phyloP scores from a whole-genome alignment of 106 monocot genomes.

The Narthecium ossifragum region DNA sequence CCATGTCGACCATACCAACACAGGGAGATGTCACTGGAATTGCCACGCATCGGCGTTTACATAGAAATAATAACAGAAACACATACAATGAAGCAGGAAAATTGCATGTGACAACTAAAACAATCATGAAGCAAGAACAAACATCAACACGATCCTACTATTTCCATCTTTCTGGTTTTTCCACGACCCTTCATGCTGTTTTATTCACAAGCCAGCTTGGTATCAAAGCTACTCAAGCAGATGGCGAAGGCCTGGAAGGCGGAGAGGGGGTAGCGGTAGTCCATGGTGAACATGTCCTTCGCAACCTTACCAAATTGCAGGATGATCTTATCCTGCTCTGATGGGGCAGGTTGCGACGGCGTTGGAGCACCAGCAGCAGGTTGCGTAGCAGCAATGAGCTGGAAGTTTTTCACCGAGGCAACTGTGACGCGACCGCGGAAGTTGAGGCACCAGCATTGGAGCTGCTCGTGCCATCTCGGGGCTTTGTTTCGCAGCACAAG shows the following conservation, averaged over 20 bases:
- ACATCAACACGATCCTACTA: too few relatives aligned
- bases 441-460: constrained; percentile 67
- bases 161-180: background rate
- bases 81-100: too few relatives aligned
- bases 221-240: constrained; percentile 41
- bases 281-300: constrained; percentile 44
- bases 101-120: background rate
- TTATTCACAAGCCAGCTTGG: constrained; percentile 43
- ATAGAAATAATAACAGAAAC: too few relatives aligned
- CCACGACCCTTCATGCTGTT: background rate
- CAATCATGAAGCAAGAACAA: background rate
- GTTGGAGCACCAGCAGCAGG: constrained; percentile 15
- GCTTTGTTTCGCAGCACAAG: constrained; percentile 51
- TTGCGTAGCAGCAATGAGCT: constrained; percentile 29
- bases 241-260: constrained; percentile 41
- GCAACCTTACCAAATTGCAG: constrained; percentile 41
- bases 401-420: constrained; percentile 58
- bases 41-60: too few relatives aligned
- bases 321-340: constrained; percentile 31
- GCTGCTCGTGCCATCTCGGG: constrained; percentile 54
- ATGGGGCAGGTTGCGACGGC: constrained; percentile 14
- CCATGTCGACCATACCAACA: too few relatives aligned
- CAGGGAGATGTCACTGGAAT: too few relatives aligned
- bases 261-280: constrained; percentile 28
- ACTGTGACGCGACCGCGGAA: constrained; percentile 58